Evolutionary conservation across 129 eudicot species (phyloP), one percentile per base, ranked within the genome.

Genomic region (Lactuca sativa): DNA sequence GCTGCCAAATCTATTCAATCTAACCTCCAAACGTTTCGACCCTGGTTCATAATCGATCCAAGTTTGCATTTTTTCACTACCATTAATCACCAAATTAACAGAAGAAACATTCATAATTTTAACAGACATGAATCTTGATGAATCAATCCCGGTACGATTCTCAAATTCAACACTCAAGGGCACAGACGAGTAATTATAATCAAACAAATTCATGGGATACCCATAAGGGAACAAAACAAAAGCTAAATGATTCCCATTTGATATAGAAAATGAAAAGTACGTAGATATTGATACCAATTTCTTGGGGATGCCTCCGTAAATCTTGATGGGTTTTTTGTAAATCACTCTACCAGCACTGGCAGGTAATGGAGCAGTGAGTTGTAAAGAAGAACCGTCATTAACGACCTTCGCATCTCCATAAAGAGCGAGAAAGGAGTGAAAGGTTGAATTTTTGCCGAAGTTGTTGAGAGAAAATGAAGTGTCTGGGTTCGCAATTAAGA

Each of bases 41-140:
- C 73, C 78, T 7, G 95, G 86, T 67, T 87, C 88, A 53, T 93
- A 93, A 74, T 86, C 92, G 59, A 93, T 87, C 97, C 98, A 93
- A 53, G 85, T 73, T 73, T 90, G 96, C 81, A 93, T 63, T 55
- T 67, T 90, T 60, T 73, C 78, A 18, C 86, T 86, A 67, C 83
- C 80, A 62, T 83, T 78, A 3, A 83, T 32, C 71, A 81, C 82
- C 82, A 88, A 64, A 43, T 82, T 78, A 32, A 80, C 59, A 13
- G 80, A 71, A 41, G 92, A 85, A 57, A 82, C 77, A 70, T 93
- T 85, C 48, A 74, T 70, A 49, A 72, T 82, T 78, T 85, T 87
- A 13, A 83, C 83, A 74, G 87, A 83, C 33, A 83, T 59, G 41
- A 77, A 69, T 30, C 80, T 56, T 9, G 75, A 66, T 15, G 80